Evolutionary conservation across 306 rosid genomes (phyloP), one percentile per base, ranked within the genome.

Genomic region (Aeschynomene evenia): DNA sequence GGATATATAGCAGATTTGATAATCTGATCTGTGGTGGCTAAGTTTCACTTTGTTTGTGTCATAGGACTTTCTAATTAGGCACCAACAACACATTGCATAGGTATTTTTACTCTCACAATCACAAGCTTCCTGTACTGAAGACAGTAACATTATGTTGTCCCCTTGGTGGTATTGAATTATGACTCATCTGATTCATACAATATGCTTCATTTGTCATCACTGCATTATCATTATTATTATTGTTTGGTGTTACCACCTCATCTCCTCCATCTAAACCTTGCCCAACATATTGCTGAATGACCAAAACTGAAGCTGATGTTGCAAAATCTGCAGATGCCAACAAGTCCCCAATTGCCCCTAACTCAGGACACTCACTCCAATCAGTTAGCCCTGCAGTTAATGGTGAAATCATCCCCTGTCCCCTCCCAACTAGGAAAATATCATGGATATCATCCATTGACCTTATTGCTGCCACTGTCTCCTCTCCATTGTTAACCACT

Each of bases 361-460:
- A 86, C 64, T 94, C 97, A 0, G 95, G 97, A 33, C 92, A 94
- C 71, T 91, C 99, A 20, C 99, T 94, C 99, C 99, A 91, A 56
- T 94, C 99, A 0, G 96, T 85, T 1, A 91, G 71, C 29, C 99
- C 99, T 1, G 96, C 92, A 0, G 90, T 93, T n/a, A 94, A 73
- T 0, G 95, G 88, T 6, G 99, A 82, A 21, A 74, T 46, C 23
- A 61, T 60, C 18, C 95, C 91, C 31, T 85, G 86, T 1, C 96
- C 95, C 83, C 96, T 87, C 3, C 99, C 98, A 5, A 88, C 87
- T 18, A 94, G 83, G 65, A 85, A 84, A 52, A 94, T 70, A 22
- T 85, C 89, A 56, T 88, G 91, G 2, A 73, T 37, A 26, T 70
- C 85, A 24, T 83, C 83, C 87, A 88, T 82, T 13, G 95, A 69